phyloP scores from a whole-genome alignment of 352 stramenopile genomes.

The Globisporangium alternatum region DNA sequence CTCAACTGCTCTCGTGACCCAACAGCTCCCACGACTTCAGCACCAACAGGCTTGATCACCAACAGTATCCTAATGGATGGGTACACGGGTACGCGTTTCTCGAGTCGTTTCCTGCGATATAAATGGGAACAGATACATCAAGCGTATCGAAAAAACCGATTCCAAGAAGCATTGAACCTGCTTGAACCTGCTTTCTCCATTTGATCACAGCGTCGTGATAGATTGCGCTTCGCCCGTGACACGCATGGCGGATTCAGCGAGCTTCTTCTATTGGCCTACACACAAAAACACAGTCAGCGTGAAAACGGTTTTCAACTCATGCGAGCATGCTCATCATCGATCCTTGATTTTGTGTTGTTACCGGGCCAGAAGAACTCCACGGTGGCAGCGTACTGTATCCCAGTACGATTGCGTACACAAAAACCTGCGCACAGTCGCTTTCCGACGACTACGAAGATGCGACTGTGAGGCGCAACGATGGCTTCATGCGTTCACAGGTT shows the following conservation, averaged over 20 bases:
- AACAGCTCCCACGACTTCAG: too few relatives aligned
- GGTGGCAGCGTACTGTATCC: not conserved
- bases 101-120: constrained; percentile 8
- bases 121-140: constrained; percentile 1
- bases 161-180: not conserved
- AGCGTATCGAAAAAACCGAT: not conserved
- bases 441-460: constrained; percentile 3
- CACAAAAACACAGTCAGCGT: not conserved
- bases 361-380: not conserved
- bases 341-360: not conserved
- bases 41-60: not conserved
- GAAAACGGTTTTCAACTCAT: constrained; percentile 2
- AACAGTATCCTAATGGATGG: constrained; percentile 3
- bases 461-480: not conserved
- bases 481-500: not conserved
- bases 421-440: constrained; percentile 8
- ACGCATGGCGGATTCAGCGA: constrained; percentile 8
- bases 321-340: not conserved
- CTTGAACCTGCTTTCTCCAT: not conserved
- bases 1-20: constrained; percentile 11
- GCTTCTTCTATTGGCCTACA: not conserved
- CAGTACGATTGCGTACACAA: constrained; percentile 8
- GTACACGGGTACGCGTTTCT: not conserved
- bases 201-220: not conserved
- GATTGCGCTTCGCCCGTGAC: not conserved